phyloP scores from a whole-genome alignment of 192 early-diverging fungal species.

The Paraglomus brasilianum region DNA sequence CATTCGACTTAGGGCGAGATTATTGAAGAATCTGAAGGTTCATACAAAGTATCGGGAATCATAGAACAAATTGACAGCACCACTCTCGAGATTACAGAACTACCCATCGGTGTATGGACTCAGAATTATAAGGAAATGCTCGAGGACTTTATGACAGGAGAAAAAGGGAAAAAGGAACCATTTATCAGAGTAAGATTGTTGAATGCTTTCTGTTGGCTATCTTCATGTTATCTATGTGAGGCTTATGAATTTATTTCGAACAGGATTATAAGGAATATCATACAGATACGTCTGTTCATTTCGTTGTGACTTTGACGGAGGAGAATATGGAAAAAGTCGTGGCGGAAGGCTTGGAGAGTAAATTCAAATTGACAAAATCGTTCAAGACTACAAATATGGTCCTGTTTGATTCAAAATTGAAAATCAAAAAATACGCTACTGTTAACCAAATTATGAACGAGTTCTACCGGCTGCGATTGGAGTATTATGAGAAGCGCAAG shows the following conservation, averaged over 20 bases:
- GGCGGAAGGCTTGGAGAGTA: constrained; percentile 76
- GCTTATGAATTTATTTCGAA: too few relatives aligned
- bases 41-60: constrained; percentile 67
- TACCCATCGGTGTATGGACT: constrained; percentile 89
- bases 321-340: constrained; percentile 73
- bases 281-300: constrained; percentile 64
- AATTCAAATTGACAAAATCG: constrained; percentile 71
- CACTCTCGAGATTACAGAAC: constrained; percentile 83
- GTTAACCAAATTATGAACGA: constrained; percentile 82
- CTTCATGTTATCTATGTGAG: too few relatives aligned
- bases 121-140: constrained; percentile 83
- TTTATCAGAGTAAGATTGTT: constrained; percentile 50
- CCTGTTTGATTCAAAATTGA: constrained; percentile 86
- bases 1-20: constrained; percentile 74
- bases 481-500: constrained; percentile 89
- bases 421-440: constrained; percentile 75
- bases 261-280: constrained; percentile 72
- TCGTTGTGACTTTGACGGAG: constrained; percentile 61
- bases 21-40: constrained; percentile 50
- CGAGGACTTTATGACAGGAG: constrained; percentile 68
- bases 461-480: constrained; percentile 82
- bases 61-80: constrained; percentile 71
- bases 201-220: too few relatives aligned
- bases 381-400: constrained; percentile 90
- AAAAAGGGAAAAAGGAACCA: constrained; percentile 71